These are phyloP conservation scores for Batrachochytrium dendrobatidis DNA, from an alignment of 371 early-diverging fungal species.

Conservation along the genomic window DNA sequence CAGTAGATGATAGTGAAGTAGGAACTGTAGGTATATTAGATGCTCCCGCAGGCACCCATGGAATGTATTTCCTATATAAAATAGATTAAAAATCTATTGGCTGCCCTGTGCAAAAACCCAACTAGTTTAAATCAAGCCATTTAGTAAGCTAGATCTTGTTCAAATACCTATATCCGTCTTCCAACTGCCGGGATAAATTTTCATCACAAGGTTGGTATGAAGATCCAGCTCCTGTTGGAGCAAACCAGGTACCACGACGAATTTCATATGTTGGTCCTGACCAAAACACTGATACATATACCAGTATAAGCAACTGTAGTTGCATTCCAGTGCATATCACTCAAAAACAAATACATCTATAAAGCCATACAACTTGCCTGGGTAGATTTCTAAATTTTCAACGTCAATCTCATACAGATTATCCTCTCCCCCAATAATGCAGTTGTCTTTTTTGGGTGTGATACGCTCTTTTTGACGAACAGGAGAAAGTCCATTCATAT, in stretches of 20 bases:
- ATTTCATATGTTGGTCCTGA: constrained; percentile 72
- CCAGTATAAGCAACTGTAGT: not conserved
- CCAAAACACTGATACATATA: constrained; percentile 63
- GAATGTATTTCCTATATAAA: not conserved
- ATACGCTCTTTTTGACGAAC: not conserved
- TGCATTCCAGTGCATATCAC: not conserved
- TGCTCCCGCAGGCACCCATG: not conserved
- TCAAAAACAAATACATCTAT: not conserved
- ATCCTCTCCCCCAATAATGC: constrained; percentile 48
- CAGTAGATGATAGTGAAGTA: not conserved
- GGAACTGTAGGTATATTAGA: not conserved
- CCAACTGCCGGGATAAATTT: constrained; percentile 67
- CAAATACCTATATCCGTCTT: constrained; percentile 74
- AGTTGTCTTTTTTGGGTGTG: not conserved
- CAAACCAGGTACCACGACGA: constrained; percentile 77
- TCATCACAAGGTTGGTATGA: constrained; percentile 74
- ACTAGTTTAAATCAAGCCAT: too few relatives aligned
- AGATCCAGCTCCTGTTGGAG: constrained; percentile 47
- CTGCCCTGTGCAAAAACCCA: too few relatives aligned
- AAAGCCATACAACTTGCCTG: constrained; percentile 14
- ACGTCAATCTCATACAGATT: constrained; percentile 72
- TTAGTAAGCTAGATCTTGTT: too few relatives aligned
- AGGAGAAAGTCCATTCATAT: not conserved
- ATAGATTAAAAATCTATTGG: too few relatives aligned
- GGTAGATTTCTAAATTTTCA: constrained; percentile 55